Evolutionary conservation across 768 basidiomycete species (phyloP).

Genomic region (Lyophyllum atratum): DNA sequence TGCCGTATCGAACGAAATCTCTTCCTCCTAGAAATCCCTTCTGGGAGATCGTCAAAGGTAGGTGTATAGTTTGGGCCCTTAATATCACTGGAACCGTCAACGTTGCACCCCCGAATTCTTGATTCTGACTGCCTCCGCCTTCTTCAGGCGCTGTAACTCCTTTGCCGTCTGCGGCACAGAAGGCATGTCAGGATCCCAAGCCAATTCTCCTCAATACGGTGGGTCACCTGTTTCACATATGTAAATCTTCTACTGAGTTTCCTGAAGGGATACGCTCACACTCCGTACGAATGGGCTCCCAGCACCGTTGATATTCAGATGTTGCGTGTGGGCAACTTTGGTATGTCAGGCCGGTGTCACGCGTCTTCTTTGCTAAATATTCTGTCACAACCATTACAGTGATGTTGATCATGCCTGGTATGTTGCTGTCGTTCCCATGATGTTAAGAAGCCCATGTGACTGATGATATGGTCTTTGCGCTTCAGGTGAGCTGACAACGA

Average conservation of each 20-base stretch:
- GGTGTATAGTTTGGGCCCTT: slow-evolving; percentile 1
- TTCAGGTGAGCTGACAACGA: slow-evolving; percentile 74
- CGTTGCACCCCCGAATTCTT: neutral
- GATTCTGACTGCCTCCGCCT: neutral
- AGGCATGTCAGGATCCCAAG: slow-evolving; percentile 75
- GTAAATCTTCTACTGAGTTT: slow-evolving; percentile 10
- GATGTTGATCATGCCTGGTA: slow-evolving; percentile 71
- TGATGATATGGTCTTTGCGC: slow-evolving; percentile 10
- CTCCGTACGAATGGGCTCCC: slow-evolving; percentile 76
- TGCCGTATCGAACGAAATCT: slow-evolving; percentile 1
- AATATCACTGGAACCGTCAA: neutral
- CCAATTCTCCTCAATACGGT: slow-evolving; percentile 79
- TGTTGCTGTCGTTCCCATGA: slow-evolving; percentile 13
- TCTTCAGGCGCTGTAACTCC: slow-evolving; percentile 62
- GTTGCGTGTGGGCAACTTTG: slow-evolving; percentile 72
- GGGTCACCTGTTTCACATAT: slow-evolving; percentile 23
- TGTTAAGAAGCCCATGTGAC: slow-evolving; percentile 7
- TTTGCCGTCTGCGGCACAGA: slow-evolving; percentile 57
- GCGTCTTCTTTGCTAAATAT: slow-evolving; percentile 3
- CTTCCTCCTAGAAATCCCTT: slow-evolving; percentile 61
- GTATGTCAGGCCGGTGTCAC: slow-evolving; percentile 26
- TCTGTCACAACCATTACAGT: slow-evolving; percentile 35
- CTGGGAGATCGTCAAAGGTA: slow-evolving; percentile 79
- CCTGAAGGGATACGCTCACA: slow-evolving; percentile 61
- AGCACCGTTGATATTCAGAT: slow-evolving; percentile 76